phyloP scores from a whole-genome alignment of 1,284 basidiomycete genomes.

The Malassezia dermatis region DNA sequence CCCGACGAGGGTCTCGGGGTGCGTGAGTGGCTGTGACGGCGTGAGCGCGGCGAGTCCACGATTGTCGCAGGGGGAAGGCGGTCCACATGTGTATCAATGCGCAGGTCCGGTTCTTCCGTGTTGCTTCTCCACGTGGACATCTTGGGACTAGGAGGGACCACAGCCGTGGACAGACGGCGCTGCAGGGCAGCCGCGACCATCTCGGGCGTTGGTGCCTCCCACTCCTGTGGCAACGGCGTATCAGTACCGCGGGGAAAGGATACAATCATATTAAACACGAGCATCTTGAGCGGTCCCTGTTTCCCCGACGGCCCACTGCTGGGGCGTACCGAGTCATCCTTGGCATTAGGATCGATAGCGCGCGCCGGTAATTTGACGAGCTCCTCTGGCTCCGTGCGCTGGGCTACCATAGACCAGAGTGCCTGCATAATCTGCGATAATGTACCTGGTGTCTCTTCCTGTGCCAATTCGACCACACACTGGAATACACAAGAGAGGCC shows the following conservation, averaged over 20 bases:
- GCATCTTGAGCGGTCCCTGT: constrained; percentile 6
- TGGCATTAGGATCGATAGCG: background rate
- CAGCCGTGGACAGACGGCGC: background rate
- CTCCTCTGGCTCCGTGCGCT: background rate
- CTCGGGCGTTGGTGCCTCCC: constrained; percentile 1
- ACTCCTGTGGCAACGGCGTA: background rate
- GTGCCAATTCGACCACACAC: constrained; percentile 14
- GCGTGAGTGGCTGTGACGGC: background rate
- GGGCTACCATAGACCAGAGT: constrained; percentile 9
- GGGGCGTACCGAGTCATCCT: constrained; percentile 7
- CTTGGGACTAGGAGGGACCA: background rate
- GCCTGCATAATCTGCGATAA: constrained; percentile 3
- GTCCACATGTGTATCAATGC: constrained; percentile 11
- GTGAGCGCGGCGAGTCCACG: background rate
- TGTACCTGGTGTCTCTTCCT: constrained; percentile 4
- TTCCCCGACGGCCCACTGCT: constrained; percentile 16
- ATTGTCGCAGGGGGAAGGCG: background rate
- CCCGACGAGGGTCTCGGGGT: background rate
- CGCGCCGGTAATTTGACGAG: constrained; percentile 7
- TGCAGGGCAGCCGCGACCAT: constrained; percentile 1
- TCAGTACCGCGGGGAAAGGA: constrained; percentile 2
- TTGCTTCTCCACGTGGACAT: background rate
- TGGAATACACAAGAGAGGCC: constrained; percentile 1
- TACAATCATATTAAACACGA: constrained; percentile 7
- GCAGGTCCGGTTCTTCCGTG: constrained; percentile 6